Evolutionary conservation across 768 basidiomycete species (phyloP), one percentile per base, ranked within the genome.

Genomic region (Suillus ampliporus): DNA sequence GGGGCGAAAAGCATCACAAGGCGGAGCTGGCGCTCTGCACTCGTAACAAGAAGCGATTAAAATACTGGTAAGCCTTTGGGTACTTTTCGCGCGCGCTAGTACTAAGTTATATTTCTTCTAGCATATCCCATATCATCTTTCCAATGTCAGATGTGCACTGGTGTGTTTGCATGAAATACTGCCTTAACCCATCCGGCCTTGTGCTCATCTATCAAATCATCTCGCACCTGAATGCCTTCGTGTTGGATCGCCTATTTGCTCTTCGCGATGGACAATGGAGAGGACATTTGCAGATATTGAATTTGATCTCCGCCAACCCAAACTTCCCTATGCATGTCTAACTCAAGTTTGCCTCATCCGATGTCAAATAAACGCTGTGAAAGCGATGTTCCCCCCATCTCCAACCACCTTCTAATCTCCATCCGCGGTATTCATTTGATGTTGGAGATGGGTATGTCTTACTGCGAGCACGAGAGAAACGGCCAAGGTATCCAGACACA

Each of bases 201-300:
- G 61, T 37, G 59, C 76, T 19, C 77, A 79, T 56, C 57, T 56
- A 4, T 23, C 69, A 7, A 14, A 41, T 4, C 78, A 79, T 62
- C 15, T 72, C 31, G 65, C 64, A 5, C n/a, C 58, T 0, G 71
- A 78, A 58, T 66, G 62, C 5, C 26, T 61, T 14, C 64, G 67
- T 2, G 60, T 65, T 8, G 72, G 77, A 0, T 72, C 72, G 0
- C 60, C 61, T 3, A 65, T 64, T 19, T 67, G 63, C 23, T 68
- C 65, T 46, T 57, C 76, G 4, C 75, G 77, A 50, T 78, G 71
- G 71, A 70, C 67, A 0, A 66, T 78, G 60, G 75, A 77, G 47
- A 23, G 64, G 0, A 69, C 68, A 1, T 72, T 76, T 37, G 68
- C 74, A 5, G 72, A 68, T 23, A 67, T 75, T 53, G 71, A 69